Conservation (phyloP, 2,329 filamentous ascomycete genomes). For the Sclerotinia subarctica region DNA sequence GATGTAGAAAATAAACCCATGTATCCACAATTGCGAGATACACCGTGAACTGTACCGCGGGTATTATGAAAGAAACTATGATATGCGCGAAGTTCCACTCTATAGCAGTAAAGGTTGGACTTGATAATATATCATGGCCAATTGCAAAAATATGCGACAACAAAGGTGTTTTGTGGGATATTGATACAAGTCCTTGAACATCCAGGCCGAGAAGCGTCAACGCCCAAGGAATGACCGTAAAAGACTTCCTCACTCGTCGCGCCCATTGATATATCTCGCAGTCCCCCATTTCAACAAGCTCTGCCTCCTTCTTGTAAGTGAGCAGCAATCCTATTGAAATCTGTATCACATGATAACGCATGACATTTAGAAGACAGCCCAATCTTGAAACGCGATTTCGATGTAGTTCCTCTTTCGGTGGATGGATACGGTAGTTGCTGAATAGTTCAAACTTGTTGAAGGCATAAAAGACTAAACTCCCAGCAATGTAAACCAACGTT, state of each 20-base stretch:
- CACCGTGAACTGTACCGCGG: neutral
- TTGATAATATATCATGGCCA: neutral
- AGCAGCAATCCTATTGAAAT: conserved; percentile 9
- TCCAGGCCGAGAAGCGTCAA: conserved; percentile 4
- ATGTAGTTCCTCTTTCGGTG: conserved; percentile 8
- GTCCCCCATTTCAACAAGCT: neutral
- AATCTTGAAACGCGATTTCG: conserved; percentile 16
- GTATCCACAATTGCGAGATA: conserved; percentile 20
- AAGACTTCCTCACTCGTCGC: neutral
- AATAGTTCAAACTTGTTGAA: conserved; percentile 6
- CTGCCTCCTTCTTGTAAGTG: conserved; percentile 4
- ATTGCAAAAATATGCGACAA: neutral
- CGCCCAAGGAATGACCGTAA: neutral
- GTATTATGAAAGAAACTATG: conserved; percentile 7
- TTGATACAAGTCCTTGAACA: conserved; percentile 3
- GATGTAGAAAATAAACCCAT: conserved; percentile 16
- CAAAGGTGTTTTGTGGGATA: neutral
- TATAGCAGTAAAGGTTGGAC: neutral
- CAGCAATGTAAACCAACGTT: conserved; percentile 10
- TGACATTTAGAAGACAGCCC: conserved; percentile 9
- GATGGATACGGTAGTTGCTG: conserved; percentile 12
- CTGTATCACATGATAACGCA: conserved; percentile 17
- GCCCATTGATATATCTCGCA: conserved; percentile 11
- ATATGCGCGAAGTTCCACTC: conserved; percentile 13
- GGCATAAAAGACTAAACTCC: conserved; percentile 9